phyloP scores from a whole-genome alignment of 176 grass and related monocot genomes.

The Echinochloa phyllopogon region DNA sequence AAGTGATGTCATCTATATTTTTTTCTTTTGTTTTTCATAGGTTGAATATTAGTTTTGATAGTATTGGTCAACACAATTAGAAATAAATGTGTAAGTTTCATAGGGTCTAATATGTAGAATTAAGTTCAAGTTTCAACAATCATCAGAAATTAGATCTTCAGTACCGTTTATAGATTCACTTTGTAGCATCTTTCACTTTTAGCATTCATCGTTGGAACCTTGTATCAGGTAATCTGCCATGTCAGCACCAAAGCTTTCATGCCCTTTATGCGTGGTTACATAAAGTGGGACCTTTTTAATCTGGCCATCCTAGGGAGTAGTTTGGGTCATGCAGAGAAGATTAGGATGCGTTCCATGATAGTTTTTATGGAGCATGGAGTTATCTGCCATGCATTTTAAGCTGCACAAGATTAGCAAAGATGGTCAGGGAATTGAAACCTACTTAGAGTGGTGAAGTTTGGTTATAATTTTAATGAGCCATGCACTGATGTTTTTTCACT shows the following conservation, averaged over 20 bases:
- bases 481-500: neutral
- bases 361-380: neutral
- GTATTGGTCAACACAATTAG: slow-evolving; percentile 4
- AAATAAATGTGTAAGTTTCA: slow-evolving; percentile 5
- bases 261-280: slow-evolving; percentile 10
- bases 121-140: slow-evolving; percentile 15
- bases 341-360: neutral
- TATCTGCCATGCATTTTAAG: slow-evolving; percentile 2
- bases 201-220: slow-evolving; percentile 13
- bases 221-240: slow-evolving; percentile 29
- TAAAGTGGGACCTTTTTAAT: neutral
- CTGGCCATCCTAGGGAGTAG: slow-evolving; percentile 6
- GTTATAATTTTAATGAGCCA: neutral
- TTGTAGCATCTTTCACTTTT: slow-evolving; percentile 6
- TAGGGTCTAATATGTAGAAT: slow-evolving; percentile 15
- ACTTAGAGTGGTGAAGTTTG: slow-evolving; percentile 1
- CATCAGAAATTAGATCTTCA: neutral
- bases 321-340: slow-evolving; percentile 17
- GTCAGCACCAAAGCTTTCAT: slow-evolving; percentile 21
- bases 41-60: neutral
- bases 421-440: neutral
- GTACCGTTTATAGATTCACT: slow-evolving; percentile 6
- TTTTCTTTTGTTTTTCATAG: neutral
- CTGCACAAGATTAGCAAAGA: neutral
- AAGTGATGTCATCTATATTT: slow-evolving; percentile 32